Percentiles rank a stretch among this genome's conserved stretches.
Evolutionary conservation across 768 basidiomycete genomes (phyloP).

Genomic region (Dacryopinax spathularia): DNA sequence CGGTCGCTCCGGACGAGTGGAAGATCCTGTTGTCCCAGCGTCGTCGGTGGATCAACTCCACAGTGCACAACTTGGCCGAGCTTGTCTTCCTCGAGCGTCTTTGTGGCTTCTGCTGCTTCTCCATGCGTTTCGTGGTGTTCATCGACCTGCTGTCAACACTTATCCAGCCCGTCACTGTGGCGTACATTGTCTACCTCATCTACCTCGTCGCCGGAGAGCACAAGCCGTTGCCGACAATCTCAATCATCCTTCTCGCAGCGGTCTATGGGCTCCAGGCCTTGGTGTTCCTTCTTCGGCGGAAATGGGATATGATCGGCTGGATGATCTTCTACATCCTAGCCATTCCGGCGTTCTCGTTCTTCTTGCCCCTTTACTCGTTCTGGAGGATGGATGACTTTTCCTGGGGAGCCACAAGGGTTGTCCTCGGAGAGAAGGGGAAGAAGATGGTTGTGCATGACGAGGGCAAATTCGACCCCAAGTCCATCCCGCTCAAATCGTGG

Average conservation of each 20-base stretch:
- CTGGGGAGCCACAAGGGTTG: slow-evolving; percentile 85
- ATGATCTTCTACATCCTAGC: slow-evolving; percentile 93
- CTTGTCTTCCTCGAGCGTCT: slow-evolving; percentile 80
- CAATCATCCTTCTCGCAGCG: slow-evolving; percentile 83
- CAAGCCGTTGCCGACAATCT: slow-evolving; percentile 59
- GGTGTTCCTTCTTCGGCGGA: slow-evolving; percentile 80
- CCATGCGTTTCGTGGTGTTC: slow-evolving; percentile 97
- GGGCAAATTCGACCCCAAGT: slow-evolving; percentile 87
- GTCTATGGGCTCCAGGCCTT: slow-evolving; percentile 90
- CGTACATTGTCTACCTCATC: slow-evolving; percentile 78
- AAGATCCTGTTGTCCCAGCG: slow-evolving; percentile 85
- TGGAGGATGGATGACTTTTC: slow-evolving; percentile 98
- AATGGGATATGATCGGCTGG: slow-evolving; percentile 99
- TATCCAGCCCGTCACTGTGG: slow-evolving; percentile 73
- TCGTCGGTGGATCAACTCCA: slow-evolving; percentile 99
- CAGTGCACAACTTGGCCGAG: slow-evolving; percentile 91
- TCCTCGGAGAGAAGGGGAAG: slow-evolving; percentile 88
- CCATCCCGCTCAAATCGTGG: slow-evolving; percentile 94
- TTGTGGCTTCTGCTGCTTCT: slow-evolving; percentile 97
- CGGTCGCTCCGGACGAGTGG: slow-evolving; percentile 94
- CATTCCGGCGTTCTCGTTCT: slow-evolving; percentile 84
- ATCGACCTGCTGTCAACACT: slow-evolving; percentile 84
- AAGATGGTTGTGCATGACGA: slow-evolving; percentile 94
- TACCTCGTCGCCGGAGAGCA: slow-evolving; percentile 57
- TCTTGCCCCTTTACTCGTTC: slow-evolving; percentile 88